Evolutionary conservation across 2,329 filamentous ascomycete genomes (phyloP).

Genomic region (Aspergillus sclerotialis): DNA sequence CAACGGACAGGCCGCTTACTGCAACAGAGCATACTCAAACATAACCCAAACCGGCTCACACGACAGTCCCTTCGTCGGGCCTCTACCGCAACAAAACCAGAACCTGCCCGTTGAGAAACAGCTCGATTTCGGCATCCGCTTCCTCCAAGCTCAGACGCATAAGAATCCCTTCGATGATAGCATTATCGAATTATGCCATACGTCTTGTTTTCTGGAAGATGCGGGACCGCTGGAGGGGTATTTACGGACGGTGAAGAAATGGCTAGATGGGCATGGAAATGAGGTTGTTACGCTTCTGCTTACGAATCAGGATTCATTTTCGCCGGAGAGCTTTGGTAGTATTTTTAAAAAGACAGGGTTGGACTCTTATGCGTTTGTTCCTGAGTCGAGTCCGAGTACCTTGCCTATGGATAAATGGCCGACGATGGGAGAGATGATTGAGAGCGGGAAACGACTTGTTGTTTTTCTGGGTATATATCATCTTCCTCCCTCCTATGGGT

Average conservation of each 20-base stretch:
- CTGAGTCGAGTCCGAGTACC: conserved; percentile 18
- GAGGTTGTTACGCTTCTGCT: conserved; percentile 59
- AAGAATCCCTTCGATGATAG: conserved; percentile 38
- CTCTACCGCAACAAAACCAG: conserved; percentile 52
- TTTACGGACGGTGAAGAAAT: conserved; percentile 52
- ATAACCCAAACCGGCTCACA: conserved; percentile 59
- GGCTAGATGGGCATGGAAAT: conserved; percentile 51
- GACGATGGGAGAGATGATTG: conserved; percentile 35
- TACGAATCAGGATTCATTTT: conserved; percentile 50
- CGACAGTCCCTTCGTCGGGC: conserved; percentile 58
- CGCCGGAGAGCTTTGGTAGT: conserved; percentile 25
- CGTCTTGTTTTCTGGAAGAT: conserved; percentile 53
- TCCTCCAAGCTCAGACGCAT: conserved; percentile 59
- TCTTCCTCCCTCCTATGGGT: not conserved
- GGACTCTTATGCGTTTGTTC: conserved; percentile 30
- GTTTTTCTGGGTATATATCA: conserved; percentile 35
- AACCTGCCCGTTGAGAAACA: conserved; percentile 52
- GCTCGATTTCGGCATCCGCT: conserved; percentile 56
- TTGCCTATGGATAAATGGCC: conserved; percentile 36
- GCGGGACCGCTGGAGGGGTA: conserved; percentile 51
- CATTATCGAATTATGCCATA: conserved; percentile 57
- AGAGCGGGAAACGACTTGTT: conserved; percentile 35
- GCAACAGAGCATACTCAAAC: conserved; percentile 52
- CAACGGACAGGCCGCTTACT: conserved; percentile 53
- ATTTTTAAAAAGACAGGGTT: conserved; percentile 27